Base-by-base conservation (phyloP, 2,329 filamentous ascomycete genomes). In the Fusarium pininemorale region DNA sequence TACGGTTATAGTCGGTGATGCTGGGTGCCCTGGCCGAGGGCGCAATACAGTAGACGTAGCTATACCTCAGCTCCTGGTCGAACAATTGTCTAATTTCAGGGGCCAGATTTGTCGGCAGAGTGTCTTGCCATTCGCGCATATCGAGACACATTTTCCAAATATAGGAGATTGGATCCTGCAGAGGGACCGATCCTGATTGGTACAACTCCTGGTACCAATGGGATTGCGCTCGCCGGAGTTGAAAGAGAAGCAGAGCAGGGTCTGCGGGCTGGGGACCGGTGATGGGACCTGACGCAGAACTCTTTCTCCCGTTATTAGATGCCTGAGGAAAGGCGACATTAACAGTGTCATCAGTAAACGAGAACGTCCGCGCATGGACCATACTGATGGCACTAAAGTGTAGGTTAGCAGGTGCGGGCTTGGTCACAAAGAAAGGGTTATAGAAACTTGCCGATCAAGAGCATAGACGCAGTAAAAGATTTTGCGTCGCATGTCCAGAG, bases 391-490 rank as follows among this genome's bases (percentile, higher is more conserved):
- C 91, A 79, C 94, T 95, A 72, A 51, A 51, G 9, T 37, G 30
- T 62, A 69, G 24, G 37, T 81, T 62, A 82, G 77, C 59, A 63
- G 24, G 45, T 20, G 15, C 16, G 24, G 13, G 16, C 24, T 61
- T 41, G 18, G 28, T 22, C 12, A 15, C 18, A n/a, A 22, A 30
- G 8, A 13, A 14, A 12, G 32, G 15, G 11, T 16, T 20, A n/a
- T 30, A 44, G 28, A n/a, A 28, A 79, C 87, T 53, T 81, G 95
- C 94, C 94, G 90, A 80, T 99, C 96, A 28, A 98, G 87, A 35
- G 93, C 91, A 81, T 98, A 98, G 8, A 96, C 92, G 79, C 93
- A 97, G 82, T 97, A 95, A 79, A 97, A 98, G 5, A 97, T 92
- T 75, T 92, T 91, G 58, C 96, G 90, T 59, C 96, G 90, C 69